Evolutionary conservation across 2,329 filamentous ascomycete genomes (phyloP), one percentile per base, ranked within the genome.

Genomic region (Sporothrix pallida): DNA sequence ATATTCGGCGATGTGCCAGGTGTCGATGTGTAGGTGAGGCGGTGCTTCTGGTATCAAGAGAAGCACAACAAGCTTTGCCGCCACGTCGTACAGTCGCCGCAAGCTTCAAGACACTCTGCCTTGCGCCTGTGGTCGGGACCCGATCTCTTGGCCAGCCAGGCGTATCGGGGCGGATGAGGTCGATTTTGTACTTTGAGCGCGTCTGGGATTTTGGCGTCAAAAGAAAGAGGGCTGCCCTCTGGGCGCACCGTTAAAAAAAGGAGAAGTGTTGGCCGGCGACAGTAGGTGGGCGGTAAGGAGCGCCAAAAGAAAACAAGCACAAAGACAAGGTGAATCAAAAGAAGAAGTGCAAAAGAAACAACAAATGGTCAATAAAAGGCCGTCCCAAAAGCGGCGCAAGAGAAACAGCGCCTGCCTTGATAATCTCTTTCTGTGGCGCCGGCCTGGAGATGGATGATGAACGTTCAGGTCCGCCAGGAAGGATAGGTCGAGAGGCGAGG

Each of bases 401-500:
- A 46, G 23, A 48, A 37, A 9, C 48, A 26, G n/a, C 46, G 58
- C 56, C 46, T 65, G 58, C 60, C 58, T 42, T 72, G 56, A 15
- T 31, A 15, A 42, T 44, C 56, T 62, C 23, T 42, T 71, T 50
- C 56, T 54, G 70, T 63, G 20, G 52, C 70, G 15, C 37, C 23
- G 44, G 56, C 42, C 58, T 37, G 12, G 23, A 12, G 52, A 31
- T 31, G 54, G 44, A 23, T 3, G 6, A 13, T 52, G 10, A n/a
- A 63, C 20, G 37, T 26, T 62, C 23, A 48, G 58, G n/a, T 31
- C 58, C 58, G 60, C 9, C 12, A 26, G 42, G 70, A 65, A 72
- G 70, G 70, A 72, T 65, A 63, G 70, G 70, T 54, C 70, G 58
- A 65, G 58, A 72, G 44, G 31, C n/a, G 37, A 63, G 37, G 48